A percentile compares a stretch with the other conserved stretches of the same genome.
These are phyloP conservation scores for Striga hermonthica DNA, from an alignment of 305 asterid species.

Conservation along the genomic window DNA sequence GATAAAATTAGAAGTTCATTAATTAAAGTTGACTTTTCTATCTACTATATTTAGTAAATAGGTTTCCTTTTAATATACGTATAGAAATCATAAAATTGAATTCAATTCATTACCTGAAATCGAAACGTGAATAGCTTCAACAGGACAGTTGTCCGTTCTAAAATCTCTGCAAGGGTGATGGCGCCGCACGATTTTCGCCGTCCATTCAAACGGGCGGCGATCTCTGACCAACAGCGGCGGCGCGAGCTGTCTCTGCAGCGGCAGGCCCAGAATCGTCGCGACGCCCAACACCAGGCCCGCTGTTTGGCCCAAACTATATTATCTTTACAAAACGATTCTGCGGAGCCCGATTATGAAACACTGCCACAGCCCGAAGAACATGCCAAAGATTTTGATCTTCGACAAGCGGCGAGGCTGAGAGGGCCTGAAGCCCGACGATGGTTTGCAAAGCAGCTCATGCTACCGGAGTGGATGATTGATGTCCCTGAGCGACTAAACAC, in stretches of 20 bases:
- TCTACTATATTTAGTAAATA: no score
- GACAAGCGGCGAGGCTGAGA: conserved; percentile 63
- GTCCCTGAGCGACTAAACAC: conserved; percentile 64
- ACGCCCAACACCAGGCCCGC: conserved; percentile 83
- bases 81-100: no score
- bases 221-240: conserved; percentile 90
- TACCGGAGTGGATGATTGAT: conserved; percentile 96
- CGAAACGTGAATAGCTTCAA: no score
- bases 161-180: conserved; percentile 35
- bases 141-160: no score
- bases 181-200: conserved; percentile 81
- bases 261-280: conserved; percentile 72
- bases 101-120: no score
- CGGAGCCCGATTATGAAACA: conserved; percentile 33
- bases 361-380: conserved; percentile 34
- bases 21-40: no score
- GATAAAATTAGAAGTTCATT: no score
- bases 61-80: no score
- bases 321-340: conserved; percentile 45
- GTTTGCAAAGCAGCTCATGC: conserved; percentile 95
- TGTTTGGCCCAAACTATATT: conserved; percentile 66
- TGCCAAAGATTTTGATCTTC: conserved; percentile 46
- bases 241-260: conserved; percentile 76
- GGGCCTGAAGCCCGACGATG: conserved; percentile 81
- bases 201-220: conserved; percentile 74